Base-by-base conservation (phyloP, 2,329 filamentous ascomycete species). In the Zarea fungicola region DNA sequence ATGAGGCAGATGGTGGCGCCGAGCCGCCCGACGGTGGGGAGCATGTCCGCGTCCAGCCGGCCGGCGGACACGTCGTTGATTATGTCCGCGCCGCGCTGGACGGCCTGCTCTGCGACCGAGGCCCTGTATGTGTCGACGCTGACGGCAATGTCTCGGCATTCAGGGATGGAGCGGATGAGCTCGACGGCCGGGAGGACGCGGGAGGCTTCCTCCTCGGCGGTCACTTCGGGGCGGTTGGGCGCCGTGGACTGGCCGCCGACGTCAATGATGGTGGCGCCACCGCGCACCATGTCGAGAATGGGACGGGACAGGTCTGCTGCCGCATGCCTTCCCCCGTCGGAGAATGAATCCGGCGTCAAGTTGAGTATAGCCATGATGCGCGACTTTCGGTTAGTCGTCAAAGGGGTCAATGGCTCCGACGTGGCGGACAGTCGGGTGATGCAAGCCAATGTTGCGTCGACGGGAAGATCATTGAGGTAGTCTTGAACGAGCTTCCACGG, bases 11-110 rank as follows among this genome's bases (percentile, higher is more conserved):
- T 83, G 3, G 90, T 89, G 58, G 84, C 89, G 29, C 87, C 85
- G 0, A 93, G 77, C 5, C 77, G 74, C 0, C 88, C 92, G 54
- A 92, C 84, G 0, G 87, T 90, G 13, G 82, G 60, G 1, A 99
- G 78, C 90, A 99, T 97, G 1, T 78, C 76, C 0, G 80, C 70
- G 63, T 97, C 93, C 43, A 96, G 73, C 4, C 74, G 63, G 4
- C 93, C 93, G 2, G 85, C 89, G 1, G 89, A 95, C 29, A 99
- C 84, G 65, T 99, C 93, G 69, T 99, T 99, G 69, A 99, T 82
- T 54, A 99, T 87, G 63, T 96, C 85, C 6, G 91, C 92, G 43
- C 93, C 93, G 5, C 84, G 87, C 22, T 74, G 70, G 49, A 93
- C 76, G 16, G 89, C 88, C 18, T 81, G 81, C 58, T 84, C 79